Evolutionary conservation across 345 rosid genomes (phyloP), one percentile per base, ranked within the genome.

Genomic region (Carallia pectinifolia): DNA sequence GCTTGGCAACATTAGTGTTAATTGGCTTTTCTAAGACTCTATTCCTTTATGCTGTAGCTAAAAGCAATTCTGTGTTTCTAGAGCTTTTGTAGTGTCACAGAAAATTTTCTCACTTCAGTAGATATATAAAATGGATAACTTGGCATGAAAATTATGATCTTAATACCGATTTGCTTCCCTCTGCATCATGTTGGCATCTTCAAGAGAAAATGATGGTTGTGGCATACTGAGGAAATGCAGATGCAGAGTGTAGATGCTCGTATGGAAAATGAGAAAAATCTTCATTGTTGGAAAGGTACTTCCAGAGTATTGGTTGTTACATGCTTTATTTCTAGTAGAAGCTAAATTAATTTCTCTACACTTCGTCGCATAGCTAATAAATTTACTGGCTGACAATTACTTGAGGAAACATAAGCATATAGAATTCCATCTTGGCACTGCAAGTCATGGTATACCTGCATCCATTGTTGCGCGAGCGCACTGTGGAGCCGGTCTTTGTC

Each of bases 1-100:
- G 99, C 97, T 95, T 71, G 96, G 97, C 74, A 92, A 92, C 84
- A 84, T 92, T 72, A 90, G 84, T 73, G 85, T 91, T 62, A 92
- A 90, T 70, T 94, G 97, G 97, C 87, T 94, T 72, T 80, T 94
- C 75, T 88, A 63, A 23, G 81, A 77, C 67, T 62, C 67, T 70
- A 36, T 55, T 30, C 1, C 18, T 7, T 15, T 31, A 63, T 61
- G 40, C 59, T 76, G 77, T 77, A 69, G 73, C 66, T 66, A 64
- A 70, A 78, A 77, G 73, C 60, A 59, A 55, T 61, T 64, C 58
- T 71, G 77, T 74, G 70, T 56, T 74, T 58, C 64, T 74, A 54
- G 65, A 64, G 53, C 66, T 66, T 55, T 58, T 30, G 10, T 13
- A 63, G 62, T 67, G 75, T 50, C 18, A 61, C 6, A 56, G 47